These are phyloP conservation scores for Friedmanniomyces endolithicus DNA, from an alignment of 495 filamentous ascomycete species.

Conservation along the genomic window DNA sequence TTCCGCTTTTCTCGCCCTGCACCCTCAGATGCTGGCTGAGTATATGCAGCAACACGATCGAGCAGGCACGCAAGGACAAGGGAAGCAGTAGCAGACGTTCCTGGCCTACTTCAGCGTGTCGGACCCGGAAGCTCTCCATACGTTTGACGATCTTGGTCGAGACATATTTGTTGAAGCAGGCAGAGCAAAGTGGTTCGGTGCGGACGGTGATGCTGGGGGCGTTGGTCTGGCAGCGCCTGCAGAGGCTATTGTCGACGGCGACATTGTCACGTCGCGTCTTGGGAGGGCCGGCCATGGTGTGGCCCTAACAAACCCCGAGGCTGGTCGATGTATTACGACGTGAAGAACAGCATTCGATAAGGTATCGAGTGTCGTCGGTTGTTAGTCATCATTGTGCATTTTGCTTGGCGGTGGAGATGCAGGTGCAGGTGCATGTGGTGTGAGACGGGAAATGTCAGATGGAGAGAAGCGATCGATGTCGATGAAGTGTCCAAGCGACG, in stretches of 20 bases:
- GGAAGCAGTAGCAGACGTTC: conserved; percentile 56
- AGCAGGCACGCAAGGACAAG: conserved; percentile 73
- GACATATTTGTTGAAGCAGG: conserved; percentile 68
- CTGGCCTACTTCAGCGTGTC: conserved; percentile 25
- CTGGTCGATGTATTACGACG: no score
- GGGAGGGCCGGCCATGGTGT: no score
- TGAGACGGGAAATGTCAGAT: no score
- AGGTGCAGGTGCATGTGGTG: no score
- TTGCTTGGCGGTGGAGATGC: no score
- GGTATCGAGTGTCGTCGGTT: no score
- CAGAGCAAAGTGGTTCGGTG: conserved; percentile 39
- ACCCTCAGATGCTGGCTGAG: conserved; percentile 53
- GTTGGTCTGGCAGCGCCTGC: conserved; percentile 23
- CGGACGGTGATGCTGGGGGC: conserved; percentile 25
- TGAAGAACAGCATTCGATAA: no score
- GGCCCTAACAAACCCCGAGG: no score
- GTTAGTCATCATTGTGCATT: no score
- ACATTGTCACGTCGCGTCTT: no score
- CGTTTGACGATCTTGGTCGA: conserved; percentile 64
- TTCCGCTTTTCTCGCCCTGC: conserved; percentile 43
- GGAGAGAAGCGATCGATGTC: no score
- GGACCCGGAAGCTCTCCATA: conserved; percentile 51
- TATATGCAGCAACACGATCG: conserved; percentile 63
- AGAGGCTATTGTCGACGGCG: conserved; percentile 12
- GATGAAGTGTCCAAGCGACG: not conserved